phyloP scores from a whole-genome alignment of 1,284 basidiomycete genomes.

The Xerocomus nothofagi region DNA sequence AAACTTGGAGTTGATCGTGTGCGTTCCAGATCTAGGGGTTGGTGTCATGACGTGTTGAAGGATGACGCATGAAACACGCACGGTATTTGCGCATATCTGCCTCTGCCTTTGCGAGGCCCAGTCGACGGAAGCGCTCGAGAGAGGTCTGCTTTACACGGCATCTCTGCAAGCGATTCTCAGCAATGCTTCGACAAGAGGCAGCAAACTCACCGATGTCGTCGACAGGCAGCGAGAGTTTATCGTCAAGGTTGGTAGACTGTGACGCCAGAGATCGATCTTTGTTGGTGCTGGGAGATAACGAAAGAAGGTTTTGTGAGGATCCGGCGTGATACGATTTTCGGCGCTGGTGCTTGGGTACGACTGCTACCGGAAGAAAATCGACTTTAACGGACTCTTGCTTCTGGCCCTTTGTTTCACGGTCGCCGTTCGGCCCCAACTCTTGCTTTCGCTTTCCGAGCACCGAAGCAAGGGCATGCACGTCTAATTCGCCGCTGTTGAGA shows the following conservation, averaged over 20 bases:
- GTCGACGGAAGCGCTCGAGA: constrained; percentile 23
- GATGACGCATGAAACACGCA: constrained; percentile 10
- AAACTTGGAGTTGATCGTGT: constrained; percentile 62
- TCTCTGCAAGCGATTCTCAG: constrained; percentile 12
- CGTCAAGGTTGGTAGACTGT: not conserved
- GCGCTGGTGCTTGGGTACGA: constrained; percentile 10
- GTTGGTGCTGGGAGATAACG: constrained; percentile 6
- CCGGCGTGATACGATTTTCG: constrained; percentile 22
- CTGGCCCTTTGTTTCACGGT: not conserved
- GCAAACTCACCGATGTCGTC: constrained; percentile 12
- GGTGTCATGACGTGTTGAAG: not conserved
- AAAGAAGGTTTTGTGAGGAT: constrained; percentile 9
- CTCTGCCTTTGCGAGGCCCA: constrained; percentile 31
- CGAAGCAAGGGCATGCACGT: constrained; percentile 13
- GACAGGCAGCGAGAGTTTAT: not conserved
- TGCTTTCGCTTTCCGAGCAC: constrained; percentile 32
- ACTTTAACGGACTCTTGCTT: constrained; percentile 10
- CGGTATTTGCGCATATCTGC: constrained; percentile 33
- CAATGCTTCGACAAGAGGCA: not conserved
- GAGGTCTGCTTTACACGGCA: constrained; percentile 28
- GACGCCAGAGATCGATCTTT: constrained; percentile 10
- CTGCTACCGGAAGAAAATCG: not conserved
- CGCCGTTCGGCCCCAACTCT: constrained; percentile 15
- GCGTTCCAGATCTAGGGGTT: constrained; percentile 29
- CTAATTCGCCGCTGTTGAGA: constrained; percentile 18